Evolutionary conservation across 257 asterid genomes (phyloP), one percentile per base, ranked within the genome.

Genomic region (Fraxinus pennsylvanica): DNA sequence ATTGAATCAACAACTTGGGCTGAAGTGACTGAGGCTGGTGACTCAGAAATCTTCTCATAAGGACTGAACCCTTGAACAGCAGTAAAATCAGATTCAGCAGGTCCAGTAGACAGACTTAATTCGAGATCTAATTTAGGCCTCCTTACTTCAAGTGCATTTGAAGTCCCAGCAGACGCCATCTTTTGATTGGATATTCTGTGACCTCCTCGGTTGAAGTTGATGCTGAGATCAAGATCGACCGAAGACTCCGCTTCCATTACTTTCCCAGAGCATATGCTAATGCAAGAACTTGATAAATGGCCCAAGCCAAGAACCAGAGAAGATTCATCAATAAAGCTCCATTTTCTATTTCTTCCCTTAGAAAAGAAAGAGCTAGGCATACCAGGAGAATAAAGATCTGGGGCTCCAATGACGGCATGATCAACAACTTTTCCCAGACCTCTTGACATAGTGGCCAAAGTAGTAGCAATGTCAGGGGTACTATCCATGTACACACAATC

Each of bases 91-190:
- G 94, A 89, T 72, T 89, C 91, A 80, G 85, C 71, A 61, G 86
- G 76, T 71, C 82, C 90, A 57, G 88, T 88, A 71, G 90, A 88
- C 22, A 88, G 84, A 80, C 92, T 88, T 74, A 91, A 76, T 50
- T 88, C 91, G 45, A 91, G 96, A 74, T 91, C 87, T 39, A 89
- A 29, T 78, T 81, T 72, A 33, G 91, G 86, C 73, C 79, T 85
- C 63, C 39, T 73, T 50, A 12, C 32, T 78, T 74, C 76, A 65
- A 30, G 65, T 67, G 80, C 81, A 69, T 74, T 76, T 41, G 74
- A 54, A 73, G 76, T 21, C 29, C 68, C 81, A 84, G 61, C 25
- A 22, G 82, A 73, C 41, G 30, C 67, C 72, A 75, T 81, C 61
- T 73, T 82, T 39, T 12, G 75, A 68, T 66, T 29, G 65, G 79